Evolutionary conservation across 176 grass and related monocot genomes (phyloP).

Genomic region (Panicum miliaceum): DNA sequence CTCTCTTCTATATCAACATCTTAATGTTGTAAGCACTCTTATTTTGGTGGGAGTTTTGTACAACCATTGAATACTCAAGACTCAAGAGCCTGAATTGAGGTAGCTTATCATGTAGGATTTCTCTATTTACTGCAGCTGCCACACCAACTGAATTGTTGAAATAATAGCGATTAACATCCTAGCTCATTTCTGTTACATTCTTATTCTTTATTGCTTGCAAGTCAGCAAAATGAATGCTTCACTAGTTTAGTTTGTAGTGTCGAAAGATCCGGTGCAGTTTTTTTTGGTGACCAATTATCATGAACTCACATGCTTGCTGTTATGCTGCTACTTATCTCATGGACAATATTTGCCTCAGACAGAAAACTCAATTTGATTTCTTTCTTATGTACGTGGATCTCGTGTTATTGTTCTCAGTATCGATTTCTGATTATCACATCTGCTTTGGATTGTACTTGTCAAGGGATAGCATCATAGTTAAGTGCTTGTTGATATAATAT

Average conservation of each 20-base stretch:
- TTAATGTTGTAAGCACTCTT: slow-evolving; percentile 29
- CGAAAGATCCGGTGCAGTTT: neutral
- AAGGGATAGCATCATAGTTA: slow-evolving; percentile 32
- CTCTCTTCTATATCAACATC: slow-evolving; percentile 17
- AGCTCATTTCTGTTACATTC: neutral
- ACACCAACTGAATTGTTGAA: neutral
- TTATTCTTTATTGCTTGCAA: neutral
- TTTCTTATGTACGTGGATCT: neutral
- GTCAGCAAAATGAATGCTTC: neutral
- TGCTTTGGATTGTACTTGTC: slow-evolving; percentile 14
- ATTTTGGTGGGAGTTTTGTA: slow-evolving; percentile 35
- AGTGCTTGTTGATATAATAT: slow-evolving; percentile 55
- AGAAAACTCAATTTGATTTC: neutral
- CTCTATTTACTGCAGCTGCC: neutral
- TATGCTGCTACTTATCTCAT: neutral
- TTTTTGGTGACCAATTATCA: neutral
- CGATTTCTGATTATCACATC: neutral
- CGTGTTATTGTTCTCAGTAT: neutral
- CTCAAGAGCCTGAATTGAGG: neutral
- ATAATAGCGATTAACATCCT: slow-evolving; percentile 6
- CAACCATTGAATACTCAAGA: neutral
- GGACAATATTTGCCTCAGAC: neutral
- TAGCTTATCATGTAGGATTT: slow-evolving; percentile 23
- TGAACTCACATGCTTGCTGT: neutral
- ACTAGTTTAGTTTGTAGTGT: neutral